phyloP scores from a whole-genome alignment of 495 filamentous ascomycete genomes.

The Annulohypoxylon moriforme region DNA sequence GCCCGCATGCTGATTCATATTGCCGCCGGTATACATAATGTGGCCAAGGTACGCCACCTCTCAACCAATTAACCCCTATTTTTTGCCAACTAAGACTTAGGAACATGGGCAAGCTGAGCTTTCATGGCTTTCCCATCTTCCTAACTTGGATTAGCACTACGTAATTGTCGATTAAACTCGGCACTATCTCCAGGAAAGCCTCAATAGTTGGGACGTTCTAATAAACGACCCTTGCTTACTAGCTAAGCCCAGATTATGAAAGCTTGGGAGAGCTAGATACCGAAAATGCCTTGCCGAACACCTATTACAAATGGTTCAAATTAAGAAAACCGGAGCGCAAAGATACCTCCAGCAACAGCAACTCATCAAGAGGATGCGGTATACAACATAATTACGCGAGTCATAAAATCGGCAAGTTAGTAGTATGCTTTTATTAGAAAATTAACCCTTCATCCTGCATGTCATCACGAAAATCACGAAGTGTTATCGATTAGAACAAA shows the following conservation, averaged over 20 bases:
- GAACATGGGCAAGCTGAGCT: constrained; percentile 4
- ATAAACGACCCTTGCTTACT: constrained; percentile 2
- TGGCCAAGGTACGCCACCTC: not conserved
- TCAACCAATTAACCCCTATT: constrained; percentile 17
- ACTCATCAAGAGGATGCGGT: not conserved
- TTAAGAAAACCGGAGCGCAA: not conserved
- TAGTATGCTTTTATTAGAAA: not conserved
- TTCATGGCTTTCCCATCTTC: constrained; percentile 6
- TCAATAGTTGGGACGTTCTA: constrained; percentile 21
- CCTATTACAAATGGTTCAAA: constrained; percentile 5
- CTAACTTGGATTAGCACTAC: constrained; percentile 8
- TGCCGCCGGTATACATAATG: not conserved
- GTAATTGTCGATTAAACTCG: constrained; percentile 3
- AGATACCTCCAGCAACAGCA: not conserved
- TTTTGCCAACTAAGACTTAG: not conserved
- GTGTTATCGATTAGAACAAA: constrained; percentile 21
- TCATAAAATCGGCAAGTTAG: too few species aligned
- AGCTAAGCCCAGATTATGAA: not conserved
- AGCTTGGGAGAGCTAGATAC: not conserved
- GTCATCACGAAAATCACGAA: not conserved
- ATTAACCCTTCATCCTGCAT: constrained; percentile 6
- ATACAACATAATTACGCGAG: not conserved
- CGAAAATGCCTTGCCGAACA: not conserved
- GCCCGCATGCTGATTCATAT: constrained; percentile 2
- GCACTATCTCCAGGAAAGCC: constrained; percentile 11